A percentile compares a stretch with the other conserved stretches of the same genome.
phyloP scores from a whole-genome alignment of 2,329 filamentous ascomycete species.

The Fonsecaea multimorphosa region DNA sequence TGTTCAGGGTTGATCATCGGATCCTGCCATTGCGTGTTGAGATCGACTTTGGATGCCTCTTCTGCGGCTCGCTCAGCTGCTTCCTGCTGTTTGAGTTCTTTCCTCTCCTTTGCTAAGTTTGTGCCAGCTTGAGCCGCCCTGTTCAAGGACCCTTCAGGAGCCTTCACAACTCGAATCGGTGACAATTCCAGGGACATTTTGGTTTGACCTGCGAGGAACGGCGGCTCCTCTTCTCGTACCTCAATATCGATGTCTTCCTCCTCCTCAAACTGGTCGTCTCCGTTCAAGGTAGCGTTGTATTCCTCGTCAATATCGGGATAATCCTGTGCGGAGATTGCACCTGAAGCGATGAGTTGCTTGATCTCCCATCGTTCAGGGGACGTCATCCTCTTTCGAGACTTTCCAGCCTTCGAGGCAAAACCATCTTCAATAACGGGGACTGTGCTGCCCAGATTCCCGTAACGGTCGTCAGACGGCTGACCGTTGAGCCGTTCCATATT shows the following conservation, averaged over 20 bases:
- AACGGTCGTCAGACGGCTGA: constrained; percentile 62
- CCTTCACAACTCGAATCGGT: constrained; percentile 94
- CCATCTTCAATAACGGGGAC: constrained; percentile 70
- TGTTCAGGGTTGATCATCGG: constrained; percentile 89
- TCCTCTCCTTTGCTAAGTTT: constrained; percentile 82
- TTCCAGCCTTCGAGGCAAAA: constrained; percentile 60
- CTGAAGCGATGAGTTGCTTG: constrained; percentile 91
- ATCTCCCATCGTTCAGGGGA: constrained; percentile 98
- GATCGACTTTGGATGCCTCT: constrained; percentile 76
- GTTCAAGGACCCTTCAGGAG: constrained; percentile 97
- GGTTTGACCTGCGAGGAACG: constrained; percentile 93
- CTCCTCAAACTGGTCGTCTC: constrained; percentile 89
- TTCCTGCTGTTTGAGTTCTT: constrained; percentile 88
- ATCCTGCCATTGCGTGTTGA: constrained; percentile 93
- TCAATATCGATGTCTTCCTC: constrained; percentile 90
- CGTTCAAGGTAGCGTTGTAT: constrained; percentile 83
- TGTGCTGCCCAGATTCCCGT: constrained; percentile 57
- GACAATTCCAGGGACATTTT: constrained; percentile 95
- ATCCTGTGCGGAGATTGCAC: constrained; percentile 88
- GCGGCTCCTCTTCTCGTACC: constrained; percentile 92
- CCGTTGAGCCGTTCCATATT: constrained; percentile 84
- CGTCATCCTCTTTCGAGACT: constrained; percentile 88
- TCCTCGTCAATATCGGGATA: constrained; percentile 96
- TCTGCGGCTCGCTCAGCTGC: constrained; percentile 77
- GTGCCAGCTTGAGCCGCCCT: constrained; percentile 94